phyloP scores from a whole-genome alignment of 225 moss, liverwort and hornwort genomes.

The Marchantia paleacea region DNA sequence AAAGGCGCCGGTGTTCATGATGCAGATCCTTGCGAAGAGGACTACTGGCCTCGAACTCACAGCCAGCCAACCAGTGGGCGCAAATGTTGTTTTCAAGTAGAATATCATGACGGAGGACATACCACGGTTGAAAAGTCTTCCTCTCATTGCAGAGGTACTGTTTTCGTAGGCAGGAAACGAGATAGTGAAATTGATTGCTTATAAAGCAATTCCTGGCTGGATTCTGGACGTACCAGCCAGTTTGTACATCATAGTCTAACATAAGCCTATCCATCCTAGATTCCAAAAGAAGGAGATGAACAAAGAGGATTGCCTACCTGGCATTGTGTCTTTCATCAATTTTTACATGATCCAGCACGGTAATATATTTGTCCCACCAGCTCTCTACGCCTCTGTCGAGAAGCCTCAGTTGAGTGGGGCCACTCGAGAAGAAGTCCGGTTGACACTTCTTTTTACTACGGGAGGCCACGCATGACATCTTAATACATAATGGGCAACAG shows the following conservation, averaged over 20 bases:
- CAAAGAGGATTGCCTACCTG: not conserved
- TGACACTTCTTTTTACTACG: not conserved
- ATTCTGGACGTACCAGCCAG: not conserved
- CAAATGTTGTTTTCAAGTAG: not conserved
- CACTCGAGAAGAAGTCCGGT: not conserved
- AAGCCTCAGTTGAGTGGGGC: not conserved
- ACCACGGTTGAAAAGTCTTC: not conserved
- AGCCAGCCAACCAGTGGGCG: not conserved
- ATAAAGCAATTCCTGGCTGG: not conserved
- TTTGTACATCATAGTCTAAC: not conserved
- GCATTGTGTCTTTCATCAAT: not conserved
- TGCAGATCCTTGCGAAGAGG: constrained; percentile 1
- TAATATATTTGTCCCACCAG: not conserved
- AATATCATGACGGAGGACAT: not conserved
- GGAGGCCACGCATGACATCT: not conserved
- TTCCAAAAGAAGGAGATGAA: not conserved
- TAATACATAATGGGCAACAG: not conserved
- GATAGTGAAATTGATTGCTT: not conserved
- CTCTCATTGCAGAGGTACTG: constrained; percentile 1
- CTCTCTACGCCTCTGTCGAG: not conserved
- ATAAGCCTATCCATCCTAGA: not conserved
- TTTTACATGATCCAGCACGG: not conserved
- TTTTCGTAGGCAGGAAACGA: not conserved
- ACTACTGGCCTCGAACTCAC: not conserved
- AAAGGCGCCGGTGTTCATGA: not conserved